Percentiles rank a stretch among this genome's conserved stretches.
Evolutionary conservation across 2,329 filamentous ascomycete genomes (phyloP).

Genomic region (Calonectria pauciramosa): DNA sequence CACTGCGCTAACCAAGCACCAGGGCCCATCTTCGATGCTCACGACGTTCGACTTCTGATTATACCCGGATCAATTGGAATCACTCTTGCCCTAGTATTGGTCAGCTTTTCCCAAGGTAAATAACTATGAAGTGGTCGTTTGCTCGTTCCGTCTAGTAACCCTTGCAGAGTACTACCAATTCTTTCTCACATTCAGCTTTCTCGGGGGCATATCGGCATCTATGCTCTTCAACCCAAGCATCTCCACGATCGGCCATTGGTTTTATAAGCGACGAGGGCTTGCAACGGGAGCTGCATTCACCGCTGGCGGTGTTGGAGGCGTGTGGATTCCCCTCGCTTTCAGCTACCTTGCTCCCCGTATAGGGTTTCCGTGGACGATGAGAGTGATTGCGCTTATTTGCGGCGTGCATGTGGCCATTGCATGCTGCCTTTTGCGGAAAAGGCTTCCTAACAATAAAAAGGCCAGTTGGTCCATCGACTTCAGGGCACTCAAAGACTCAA

Average conservation of each 20-base stretch:
- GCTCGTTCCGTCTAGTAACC: not conserved
- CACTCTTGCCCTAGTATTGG: conserved; percentile 66
- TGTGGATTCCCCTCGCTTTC: not conserved
- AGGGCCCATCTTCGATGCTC: conserved; percentile 75
- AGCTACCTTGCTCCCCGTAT: not conserved
- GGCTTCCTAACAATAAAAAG: conserved; percentile 57
- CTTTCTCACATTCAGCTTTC: conserved; percentile 75
- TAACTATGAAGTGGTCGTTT: not conserved
- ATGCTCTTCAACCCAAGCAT: conserved; percentile 79
- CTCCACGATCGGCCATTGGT: conserved; percentile 77
- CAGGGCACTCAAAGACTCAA: conserved; percentile 63
- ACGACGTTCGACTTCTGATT: conserved; percentile 72
- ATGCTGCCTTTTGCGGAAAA: not conserved
- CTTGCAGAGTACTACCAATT: conserved; percentile 75
- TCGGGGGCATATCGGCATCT: conserved; percentile 76
- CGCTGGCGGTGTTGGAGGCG: not conserved
- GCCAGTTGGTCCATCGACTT: conserved; percentile 62
- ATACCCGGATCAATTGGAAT: conserved; percentile 69
- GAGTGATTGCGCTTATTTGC: not conserved
- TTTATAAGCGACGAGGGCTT: conserved; percentile 73
- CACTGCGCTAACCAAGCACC: not conserved
- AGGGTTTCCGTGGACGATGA: not conserved
- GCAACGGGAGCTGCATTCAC: conserved; percentile 77
- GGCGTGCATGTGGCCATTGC: not conserved
- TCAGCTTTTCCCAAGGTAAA: conserved; percentile 69